Conservation (phyloP, 2,329 filamentous ascomycete genomes). For the Dactylellina leptospora region DNA sequence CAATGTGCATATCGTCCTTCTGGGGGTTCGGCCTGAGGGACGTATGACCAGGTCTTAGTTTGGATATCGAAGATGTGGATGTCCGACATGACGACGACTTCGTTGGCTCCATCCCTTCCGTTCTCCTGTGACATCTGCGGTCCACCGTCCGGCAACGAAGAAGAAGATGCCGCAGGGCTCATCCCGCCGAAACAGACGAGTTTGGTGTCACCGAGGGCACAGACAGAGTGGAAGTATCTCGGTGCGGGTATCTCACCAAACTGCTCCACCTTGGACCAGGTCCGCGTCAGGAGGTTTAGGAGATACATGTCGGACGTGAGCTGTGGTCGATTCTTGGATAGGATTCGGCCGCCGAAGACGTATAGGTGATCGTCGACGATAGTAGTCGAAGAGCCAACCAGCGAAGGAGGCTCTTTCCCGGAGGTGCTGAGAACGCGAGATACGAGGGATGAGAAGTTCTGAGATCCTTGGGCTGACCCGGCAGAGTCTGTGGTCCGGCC, state of each 20-base stretch:
- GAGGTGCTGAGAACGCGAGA: slow-evolving; percentile 82
- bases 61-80: slow-evolving; percentile 93
- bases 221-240: slow-evolving; percentile 97
- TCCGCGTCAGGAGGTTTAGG: slow-evolving; percentile 84
- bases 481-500: slow-evolving; percentile 26
- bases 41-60: slow-evolving; percentile 82
- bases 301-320: slow-evolving; percentile 93
- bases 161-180: slow-evolving; percentile 69
- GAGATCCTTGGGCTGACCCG: slow-evolving; percentile 62
- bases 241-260: slow-evolving; percentile 86
- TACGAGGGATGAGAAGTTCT: slow-evolving; percentile 71
- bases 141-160: slow-evolving; percentile 16
- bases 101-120: slow-evolving; percentile 69
- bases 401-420: slow-evolving; percentile 84
- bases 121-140: slow-evolving; percentile 37
- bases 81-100: slow-evolving; percentile 97
- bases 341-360: slow-evolving; percentile 88
- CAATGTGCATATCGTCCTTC: slow-evolving; percentile 97
- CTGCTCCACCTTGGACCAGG: slow-evolving; percentile 91
- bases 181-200: slow-evolving; percentile 98
- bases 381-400: slow-evolving; percentile 94
- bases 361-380: slow-evolving; percentile 95
- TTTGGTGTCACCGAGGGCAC: slow-evolving; percentile 90
- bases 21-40: slow-evolving; percentile 80
- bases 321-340: slow-evolving; percentile 83